Conservation (phyloP, 2,329 filamentous ascomycete species). For the Neofusicoccum ribis region DNA sequence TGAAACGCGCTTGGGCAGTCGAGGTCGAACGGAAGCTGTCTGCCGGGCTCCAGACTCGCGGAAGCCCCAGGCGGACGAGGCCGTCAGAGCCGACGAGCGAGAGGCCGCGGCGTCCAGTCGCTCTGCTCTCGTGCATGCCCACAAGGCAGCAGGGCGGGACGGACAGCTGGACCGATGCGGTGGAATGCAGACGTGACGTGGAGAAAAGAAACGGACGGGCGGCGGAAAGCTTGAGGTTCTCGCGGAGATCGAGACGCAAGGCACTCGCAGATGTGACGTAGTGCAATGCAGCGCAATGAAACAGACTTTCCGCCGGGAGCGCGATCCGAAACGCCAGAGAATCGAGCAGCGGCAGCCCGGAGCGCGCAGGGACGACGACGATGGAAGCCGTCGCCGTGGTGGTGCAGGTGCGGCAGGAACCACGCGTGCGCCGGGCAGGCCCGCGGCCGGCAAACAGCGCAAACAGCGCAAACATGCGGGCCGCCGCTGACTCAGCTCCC, state of each 20-base stretch:
- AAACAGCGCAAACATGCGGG: constrained; percentile 8
- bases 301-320: background rate
- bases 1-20: background rate
- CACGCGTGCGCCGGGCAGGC: background rate
- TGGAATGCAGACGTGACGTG: background rate
- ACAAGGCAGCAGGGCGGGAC: background rate
- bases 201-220: background rate
- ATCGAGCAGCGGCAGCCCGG: background rate
- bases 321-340: too few relatives aligned
- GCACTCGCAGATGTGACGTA: background rate
- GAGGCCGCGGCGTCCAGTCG: background rate
- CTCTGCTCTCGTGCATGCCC: background rate
- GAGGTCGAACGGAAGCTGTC: too few relatives aligned
- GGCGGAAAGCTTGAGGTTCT: background rate
- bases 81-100: background rate
- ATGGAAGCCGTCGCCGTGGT: background rate
- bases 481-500: background rate
- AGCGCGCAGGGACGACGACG: background rate
- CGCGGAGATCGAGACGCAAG: background rate
- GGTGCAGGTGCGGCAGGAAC: background rate
- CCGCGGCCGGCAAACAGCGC: constrained; percentile 1
- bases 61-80: background rate
- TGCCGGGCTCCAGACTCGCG: too few relatives aligned
- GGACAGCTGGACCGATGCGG: background rate
- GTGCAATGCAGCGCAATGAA: background rate